Evolutionary conservation across 345 rosid species (phyloP).

Genomic region (Sisymbrium altissimum): DNA sequence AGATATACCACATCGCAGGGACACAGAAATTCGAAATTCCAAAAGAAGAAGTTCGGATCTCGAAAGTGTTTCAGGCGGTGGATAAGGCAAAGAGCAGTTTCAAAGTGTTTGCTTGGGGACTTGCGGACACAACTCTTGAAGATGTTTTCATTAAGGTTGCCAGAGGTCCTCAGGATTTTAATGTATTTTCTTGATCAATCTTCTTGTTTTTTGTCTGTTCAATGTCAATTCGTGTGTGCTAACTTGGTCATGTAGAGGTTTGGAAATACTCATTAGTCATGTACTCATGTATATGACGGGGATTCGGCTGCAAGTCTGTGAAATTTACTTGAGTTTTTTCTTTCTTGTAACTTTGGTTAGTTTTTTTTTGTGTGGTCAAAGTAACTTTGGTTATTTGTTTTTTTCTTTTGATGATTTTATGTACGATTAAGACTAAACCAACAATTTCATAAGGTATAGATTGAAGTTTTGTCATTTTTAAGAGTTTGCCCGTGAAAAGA

Average conservation of each 20-base stretch:
- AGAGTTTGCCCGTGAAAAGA: too few species aligned
- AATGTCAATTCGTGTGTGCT: background rate
- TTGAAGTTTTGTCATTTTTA: too few species aligned
- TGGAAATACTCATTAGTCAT: background rate
- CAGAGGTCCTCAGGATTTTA: conserved; percentile 38
- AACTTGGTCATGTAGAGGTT: background rate
- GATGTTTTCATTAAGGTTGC: conserved; percentile 98
- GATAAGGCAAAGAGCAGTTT: conserved; percentile 70
- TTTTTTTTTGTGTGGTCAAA: too few species aligned
- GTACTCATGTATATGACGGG: background rate
- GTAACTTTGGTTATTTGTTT: too few species aligned
- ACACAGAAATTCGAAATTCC: conserved; percentile 95
- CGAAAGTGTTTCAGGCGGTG: conserved; percentile 69
- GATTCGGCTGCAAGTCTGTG: too few species aligned
- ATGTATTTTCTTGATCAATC: conserved; percentile 30
- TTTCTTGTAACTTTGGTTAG: too few species aligned
- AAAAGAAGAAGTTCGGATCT: conserved; percentile 61
- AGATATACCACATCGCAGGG: conserved; percentile 73
- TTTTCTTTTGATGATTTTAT: too few species aligned
- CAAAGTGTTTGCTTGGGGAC: conserved; percentile 84
- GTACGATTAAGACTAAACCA: too few species aligned
- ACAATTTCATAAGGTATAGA: too few species aligned
- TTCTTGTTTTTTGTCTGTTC: background rate
- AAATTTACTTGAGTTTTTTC: too few species aligned
- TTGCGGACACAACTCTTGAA: conserved; percentile 86